A percentile compares a stretch with the other conserved stretches of the same genome.
These are phyloP conservation scores for Cucumis cinereus DNA, from an alignment of 306 rosid genomes.

Conservation along the genomic window DNA sequence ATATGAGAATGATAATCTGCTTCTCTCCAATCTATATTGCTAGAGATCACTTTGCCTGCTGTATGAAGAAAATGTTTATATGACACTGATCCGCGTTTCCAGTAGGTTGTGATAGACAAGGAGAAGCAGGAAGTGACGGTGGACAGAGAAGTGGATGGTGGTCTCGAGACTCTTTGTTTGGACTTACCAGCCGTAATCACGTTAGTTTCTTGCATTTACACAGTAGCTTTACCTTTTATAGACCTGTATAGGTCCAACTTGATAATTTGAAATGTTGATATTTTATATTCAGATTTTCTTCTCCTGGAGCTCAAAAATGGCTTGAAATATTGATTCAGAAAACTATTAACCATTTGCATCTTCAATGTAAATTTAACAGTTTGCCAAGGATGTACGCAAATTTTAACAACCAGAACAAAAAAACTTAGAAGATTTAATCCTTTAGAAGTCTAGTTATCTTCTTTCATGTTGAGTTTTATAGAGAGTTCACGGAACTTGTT, in stretches of 20 bases:
- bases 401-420: neutral
- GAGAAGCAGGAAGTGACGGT: conserved; percentile 65
- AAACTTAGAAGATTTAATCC: neutral
- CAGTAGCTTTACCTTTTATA: neutral
- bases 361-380: neutral
- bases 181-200: conserved; percentile 91
- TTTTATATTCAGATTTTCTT: neutral
- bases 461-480: neutral
- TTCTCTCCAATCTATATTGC: neutral
- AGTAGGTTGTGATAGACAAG: conserved; percentile 89
- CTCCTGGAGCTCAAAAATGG: neutral
- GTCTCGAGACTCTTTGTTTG: conserved; percentile 66
- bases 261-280: neutral
- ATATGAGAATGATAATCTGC: neutral
- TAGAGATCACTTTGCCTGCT: neutral
- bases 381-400: neutral
- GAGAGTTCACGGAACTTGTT: neutral
- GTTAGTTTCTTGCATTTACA: conserved; percentile 29
- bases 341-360: neutral
- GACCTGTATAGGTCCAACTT: neutral
- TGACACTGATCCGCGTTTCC: conserved; percentile 36
- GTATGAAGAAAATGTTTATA: neutral
- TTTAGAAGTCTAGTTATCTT: neutral
- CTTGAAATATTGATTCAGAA: neutral
- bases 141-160: conserved; percentile 90